Evolutionary conservation across 73 alveolate genomes (phyloP), one percentile per base, ranked within the genome.

Genomic region (Symbiodinium natans): DNA sequence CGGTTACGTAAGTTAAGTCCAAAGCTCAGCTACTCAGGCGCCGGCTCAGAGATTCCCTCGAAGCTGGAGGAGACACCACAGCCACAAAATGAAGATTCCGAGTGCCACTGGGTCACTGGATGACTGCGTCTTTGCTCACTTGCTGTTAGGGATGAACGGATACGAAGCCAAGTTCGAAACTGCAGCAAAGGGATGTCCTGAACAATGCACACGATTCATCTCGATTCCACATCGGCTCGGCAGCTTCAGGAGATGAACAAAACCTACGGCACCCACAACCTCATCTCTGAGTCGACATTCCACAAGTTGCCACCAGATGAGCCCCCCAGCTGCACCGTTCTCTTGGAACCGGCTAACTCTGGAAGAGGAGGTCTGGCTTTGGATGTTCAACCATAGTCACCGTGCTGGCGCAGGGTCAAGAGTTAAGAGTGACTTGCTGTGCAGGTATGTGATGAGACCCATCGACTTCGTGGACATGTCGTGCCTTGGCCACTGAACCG

Each of bases 171-270:
- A n/a, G n/a, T n/a, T n/a, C n/a, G n/a, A n/a, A n/a, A n/a, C n/a
- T n/a, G n/a, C n/a, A n/a, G n/a, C n/a, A n/a, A n/a, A n/a, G n/a
- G n/a, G n/a, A n/a, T n/a, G n/a, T n/a, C n/a, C n/a, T n/a, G n/a
- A n/a, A n/a, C n/a, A n/a, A n/a, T n/a, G n/a, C n/a, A n/a, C n/a
- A n/a, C n/a, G n/a, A n/a, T n/a, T n/a, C n/a, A n/a, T n/a, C n/a
- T n/a, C n/a, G n/a, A n/a, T n/a, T n/a, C n/a, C n/a, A n/a, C n/a
- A n/a, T n/a, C n/a, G n/a, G n/a, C n/a, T n/a, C n/a, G n/a, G n/a
- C n/a, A n/a, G n/a, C n/a, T n/a, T n/a, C n/a, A 90, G 88, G 97
- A 90, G 97, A 19, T 90, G 89, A 90, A 90, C 52, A 90, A 90
- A 80, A 90, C 89, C 82, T 90, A 90, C 48, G 97, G 97, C 86